Percentiles rank a stretch among this genome's conserved stretches.
Evolutionary conservation across 805 yeast species (phyloP).

Genomic region (Peterozyma toletana): DNA sequence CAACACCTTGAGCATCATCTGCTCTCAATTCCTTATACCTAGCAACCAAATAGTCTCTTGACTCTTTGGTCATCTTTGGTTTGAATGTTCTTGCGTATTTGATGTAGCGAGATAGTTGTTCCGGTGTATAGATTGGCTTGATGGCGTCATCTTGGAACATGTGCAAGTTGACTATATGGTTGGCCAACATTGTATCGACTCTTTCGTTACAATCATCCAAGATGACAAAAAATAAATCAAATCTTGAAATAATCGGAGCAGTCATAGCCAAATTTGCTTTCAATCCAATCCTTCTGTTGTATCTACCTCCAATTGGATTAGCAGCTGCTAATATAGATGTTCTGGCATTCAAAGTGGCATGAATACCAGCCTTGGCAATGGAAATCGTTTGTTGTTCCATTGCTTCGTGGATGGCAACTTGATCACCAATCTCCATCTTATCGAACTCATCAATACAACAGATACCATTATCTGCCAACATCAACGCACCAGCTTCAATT

Average conservation of each 20-base stretch:
- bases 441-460: slow-evolving; percentile 99
- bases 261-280: slow-evolving; percentile 90
- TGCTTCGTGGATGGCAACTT: slow-evolving; percentile 98
- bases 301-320: slow-evolving; percentile 95
- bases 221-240: slow-evolving; percentile 90
- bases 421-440: slow-evolving; percentile 93
- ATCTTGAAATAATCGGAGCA: slow-evolving; percentile 98
- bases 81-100: slow-evolving; percentile 89
- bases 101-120: slow-evolving; percentile 81
- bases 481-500: slow-evolving; percentile 96
- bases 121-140: slow-evolving; percentile 81
- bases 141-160: slow-evolving; percentile 88
- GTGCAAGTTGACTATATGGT: slow-evolving; percentile 88
- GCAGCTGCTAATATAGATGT: slow-evolving; percentile 98
- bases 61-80: slow-evolving; percentile 78
- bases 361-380: slow-evolving; percentile 97
- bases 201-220: slow-evolving; percentile 91
- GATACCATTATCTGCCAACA: slow-evolving; percentile 97
- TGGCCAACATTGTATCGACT: slow-evolving; percentile 83
- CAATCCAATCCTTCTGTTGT: slow-evolving; percentile 78
- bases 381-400: slow-evolving; percentile 99
- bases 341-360: slow-evolving; percentile 94
- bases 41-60: slow-evolving; percentile 68
- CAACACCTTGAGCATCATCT: slow-evolving; percentile 86
- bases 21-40: slow-evolving; percentile 80